These are phyloP conservation scores for Tubosaeta sp. DNA, from an alignment of 768 basidiomycete species.

Conservation along the genomic window DNA sequence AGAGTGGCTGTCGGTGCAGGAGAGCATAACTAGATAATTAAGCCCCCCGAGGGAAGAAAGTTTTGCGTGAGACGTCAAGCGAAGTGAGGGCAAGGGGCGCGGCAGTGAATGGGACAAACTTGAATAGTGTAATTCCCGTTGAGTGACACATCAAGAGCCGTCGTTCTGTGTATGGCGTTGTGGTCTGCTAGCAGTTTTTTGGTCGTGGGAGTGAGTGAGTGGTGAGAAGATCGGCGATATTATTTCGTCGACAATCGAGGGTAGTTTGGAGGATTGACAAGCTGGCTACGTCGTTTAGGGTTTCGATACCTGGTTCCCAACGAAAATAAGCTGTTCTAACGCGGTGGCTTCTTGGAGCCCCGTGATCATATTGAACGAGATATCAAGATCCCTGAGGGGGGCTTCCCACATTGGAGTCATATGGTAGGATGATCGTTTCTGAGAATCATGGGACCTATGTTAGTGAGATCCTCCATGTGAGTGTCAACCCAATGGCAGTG, in stretches of 20 bases:
- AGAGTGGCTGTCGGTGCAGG: slow-evolving; percentile 89
- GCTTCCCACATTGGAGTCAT: slow-evolving; percentile 51
- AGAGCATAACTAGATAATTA: slow-evolving; percentile 62
- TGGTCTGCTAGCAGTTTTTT: slow-evolving; percentile 69
- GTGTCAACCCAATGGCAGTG: slow-evolving; percentile 1
- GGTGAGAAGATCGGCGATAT: slow-evolving; percentile 67
- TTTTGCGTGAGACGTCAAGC: slow-evolving; percentile 87
- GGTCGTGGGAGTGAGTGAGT: slow-evolving; percentile 69
- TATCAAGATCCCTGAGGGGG: slow-evolving; percentile 77
- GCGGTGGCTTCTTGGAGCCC: slow-evolving; percentile 71
- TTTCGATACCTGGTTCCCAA: slow-evolving; percentile 76
- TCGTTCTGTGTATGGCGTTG: slow-evolving; percentile 69
- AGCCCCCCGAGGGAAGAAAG: slow-evolving; percentile 80
- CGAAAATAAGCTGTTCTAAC: slow-evolving; percentile 70
- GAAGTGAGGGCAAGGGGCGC: slow-evolving; percentile 57
- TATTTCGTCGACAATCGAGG: slow-evolving; percentile 86
- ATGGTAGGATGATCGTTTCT: background rate
- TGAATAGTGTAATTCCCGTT: slow-evolving; percentile 87
- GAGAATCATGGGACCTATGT: too few relatives aligned
- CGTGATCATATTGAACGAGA: slow-evolving; percentile 90
- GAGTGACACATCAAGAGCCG: slow-evolving; percentile 65
- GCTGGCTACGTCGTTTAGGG: slow-evolving; percentile 41
- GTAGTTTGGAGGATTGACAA: slow-evolving; percentile 59
- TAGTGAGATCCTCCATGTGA: too few relatives aligned
- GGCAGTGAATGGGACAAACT: slow-evolving; percentile 46